Conservation (phyloP, 1,284 basidiomycete genomes). For the Trichosporon sp. region DNA sequence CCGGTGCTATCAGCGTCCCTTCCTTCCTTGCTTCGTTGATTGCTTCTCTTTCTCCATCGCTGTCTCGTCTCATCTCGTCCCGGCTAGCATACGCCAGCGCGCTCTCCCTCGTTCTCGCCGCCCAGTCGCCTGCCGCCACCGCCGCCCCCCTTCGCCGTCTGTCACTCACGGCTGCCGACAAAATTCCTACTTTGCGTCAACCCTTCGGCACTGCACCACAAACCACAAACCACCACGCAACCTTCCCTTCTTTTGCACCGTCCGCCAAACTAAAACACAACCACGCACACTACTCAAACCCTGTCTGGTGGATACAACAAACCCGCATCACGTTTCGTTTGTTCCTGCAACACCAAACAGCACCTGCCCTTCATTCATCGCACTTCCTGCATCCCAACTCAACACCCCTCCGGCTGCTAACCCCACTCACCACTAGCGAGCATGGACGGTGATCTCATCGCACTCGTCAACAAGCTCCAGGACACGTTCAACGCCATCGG, state of each 20-base stretch:
- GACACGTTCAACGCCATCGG: conserved; percentile 52
- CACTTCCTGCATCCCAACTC: too few relatives aligned
- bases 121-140: too few relatives aligned
- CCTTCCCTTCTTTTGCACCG: conserved; percentile 2
- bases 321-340: neutral
- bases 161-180: neutral
- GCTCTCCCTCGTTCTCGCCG: neutral
- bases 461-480: conserved; percentile 91
- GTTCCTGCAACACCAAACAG: neutral
- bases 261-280: conserved; percentile 1
- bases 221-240: neutral
- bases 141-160: neutral
- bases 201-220: neutral
- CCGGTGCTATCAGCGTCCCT: neutral
- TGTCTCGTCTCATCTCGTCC: too few relatives aligned
- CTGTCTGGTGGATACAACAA: conserved; percentile 1
- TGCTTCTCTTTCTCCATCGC: neutral
- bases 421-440: neutral
- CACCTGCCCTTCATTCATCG: neutral
- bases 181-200: neutral
- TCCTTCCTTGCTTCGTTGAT: neutral
- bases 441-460: conserved; percentile 92
- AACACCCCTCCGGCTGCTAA: neutral
- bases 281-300: too few relatives aligned
- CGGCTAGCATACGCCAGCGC: neutral